Percentiles rank a stretch among this genome's conserved stretches.
phyloP scores from a whole-genome alignment of 176 grass and related monocot species.

The Areca catechu region DNA sequence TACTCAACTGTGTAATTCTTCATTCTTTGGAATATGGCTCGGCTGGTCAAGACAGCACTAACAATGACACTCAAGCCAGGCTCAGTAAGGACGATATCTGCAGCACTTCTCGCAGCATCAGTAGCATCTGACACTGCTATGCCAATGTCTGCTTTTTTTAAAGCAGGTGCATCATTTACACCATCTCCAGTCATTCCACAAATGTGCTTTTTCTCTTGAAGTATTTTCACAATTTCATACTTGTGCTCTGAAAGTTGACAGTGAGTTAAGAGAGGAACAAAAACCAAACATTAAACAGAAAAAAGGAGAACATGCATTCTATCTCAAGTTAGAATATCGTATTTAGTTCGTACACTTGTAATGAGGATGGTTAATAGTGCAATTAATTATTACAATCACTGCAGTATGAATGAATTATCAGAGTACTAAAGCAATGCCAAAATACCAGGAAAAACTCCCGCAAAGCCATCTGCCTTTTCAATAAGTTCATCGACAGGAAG shows the following conservation, averaged over 20 bases:
- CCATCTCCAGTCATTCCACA: constrained; percentile 75
- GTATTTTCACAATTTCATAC: constrained; percentile 77
- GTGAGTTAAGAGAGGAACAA: background rate
- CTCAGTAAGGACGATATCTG: constrained; percentile 84
- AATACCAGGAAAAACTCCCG: constrained; percentile 71
- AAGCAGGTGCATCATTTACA: constrained; percentile 65
- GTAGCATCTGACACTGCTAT: constrained; percentile 76
- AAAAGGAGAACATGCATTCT: too few relatives aligned
- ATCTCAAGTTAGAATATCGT: background rate
- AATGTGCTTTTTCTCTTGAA: constrained; percentile 49
- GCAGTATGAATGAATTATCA: too few relatives aligned
- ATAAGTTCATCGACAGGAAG: constrained; percentile 60
- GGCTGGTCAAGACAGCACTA: constrained; percentile 64
- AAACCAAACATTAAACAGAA: background rate
- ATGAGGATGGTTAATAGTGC: too few relatives aligned
- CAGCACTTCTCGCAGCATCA: constrained; percentile 67
- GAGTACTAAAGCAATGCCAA: background rate
- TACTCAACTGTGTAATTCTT: constrained; percentile 72
- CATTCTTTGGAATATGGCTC: constrained; percentile 85
- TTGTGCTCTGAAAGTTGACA: constrained; percentile 48
- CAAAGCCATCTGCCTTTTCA: constrained; percentile 74
- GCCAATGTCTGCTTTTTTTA: constrained; percentile 78
- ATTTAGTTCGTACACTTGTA: background rate
- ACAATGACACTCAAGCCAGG: constrained; percentile 72
- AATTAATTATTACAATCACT: too few relatives aligned